phyloP scores from a whole-genome alignment of 352 stramenopile genomes.

The Phytophthora hybrid region DNA sequence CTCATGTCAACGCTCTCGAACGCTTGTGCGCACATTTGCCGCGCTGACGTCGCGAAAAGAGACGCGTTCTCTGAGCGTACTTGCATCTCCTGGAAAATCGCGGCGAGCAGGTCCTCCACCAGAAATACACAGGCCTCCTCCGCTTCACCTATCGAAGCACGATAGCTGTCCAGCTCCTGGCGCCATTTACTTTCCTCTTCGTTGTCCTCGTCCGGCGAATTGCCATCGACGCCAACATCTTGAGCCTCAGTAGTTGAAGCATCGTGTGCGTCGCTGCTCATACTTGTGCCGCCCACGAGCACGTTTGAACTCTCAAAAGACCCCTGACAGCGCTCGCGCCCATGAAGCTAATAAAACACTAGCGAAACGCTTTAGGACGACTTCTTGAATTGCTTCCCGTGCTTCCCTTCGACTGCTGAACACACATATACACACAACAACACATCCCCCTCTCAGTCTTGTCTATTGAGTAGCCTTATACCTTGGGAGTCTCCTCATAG shows the following conservation, averaged over 20 bases:
- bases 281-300: not conserved
- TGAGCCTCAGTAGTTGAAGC: slow-evolving; percentile 2
- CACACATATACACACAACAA: not conserved
- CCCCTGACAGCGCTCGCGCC: slow-evolving; percentile 7
- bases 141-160: slow-evolving; percentile 35
- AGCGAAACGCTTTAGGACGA: slow-evolving; percentile 16
- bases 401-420: not conserved
- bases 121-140: slow-evolving; percentile 49
- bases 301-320: slow-evolving; percentile 3
- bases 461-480: slow-evolving; percentile 49
- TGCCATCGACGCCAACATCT: slow-evolving; percentile 3
- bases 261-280: slow-evolving; percentile 21
- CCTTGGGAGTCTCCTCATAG: slow-evolving; percentile 34
- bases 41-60: slow-evolving; percentile 32
- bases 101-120: slow-evolving; percentile 43
- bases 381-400: not conserved
- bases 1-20: slow-evolving; percentile 43
- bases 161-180: slow-evolving; percentile 14
- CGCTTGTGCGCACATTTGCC: slow-evolving; percentile 28
- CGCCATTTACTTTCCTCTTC: slow-evolving; percentile 20
- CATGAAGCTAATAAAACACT: slow-evolving; percentile 36
- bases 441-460: slow-evolving; percentile 27
- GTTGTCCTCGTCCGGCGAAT: slow-evolving; percentile 5
- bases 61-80: slow-evolving; percentile 42
- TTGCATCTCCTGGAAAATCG: slow-evolving; percentile 62